A percentile compares a stretch with the other conserved stretches of the same genome.
These are phyloP conservation scores for Paecilomyces dactylethromorphus DNA, from an alignment of 2,329 filamentous ascomycete genomes.

Conservation along the genomic window DNA sequence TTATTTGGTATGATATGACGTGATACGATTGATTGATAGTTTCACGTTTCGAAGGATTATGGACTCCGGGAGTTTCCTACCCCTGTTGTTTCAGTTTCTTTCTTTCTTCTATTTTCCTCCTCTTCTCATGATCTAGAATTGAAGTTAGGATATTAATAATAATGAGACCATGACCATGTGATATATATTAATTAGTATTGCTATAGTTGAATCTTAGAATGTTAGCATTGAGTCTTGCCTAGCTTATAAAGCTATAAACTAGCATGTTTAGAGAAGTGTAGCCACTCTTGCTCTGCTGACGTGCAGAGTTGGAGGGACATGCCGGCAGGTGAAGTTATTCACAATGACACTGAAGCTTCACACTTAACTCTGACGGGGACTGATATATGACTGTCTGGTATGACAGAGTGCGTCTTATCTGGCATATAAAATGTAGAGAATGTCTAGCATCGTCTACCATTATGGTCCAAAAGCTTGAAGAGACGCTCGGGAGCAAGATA, in stretches of 20 bases:
- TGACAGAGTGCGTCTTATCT: not conserved
- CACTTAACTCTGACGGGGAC: no score
- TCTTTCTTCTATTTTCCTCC: not conserved
- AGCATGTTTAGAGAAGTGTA: not conserved
- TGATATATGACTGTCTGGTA: no score
- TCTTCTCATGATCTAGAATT: not conserved
- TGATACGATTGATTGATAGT: not conserved
- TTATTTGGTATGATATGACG: not conserved
- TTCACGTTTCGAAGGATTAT: not conserved
- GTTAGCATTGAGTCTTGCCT: not conserved
- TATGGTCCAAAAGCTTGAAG: not conserved
- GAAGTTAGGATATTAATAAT: not conserved
- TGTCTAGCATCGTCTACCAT: not conserved
- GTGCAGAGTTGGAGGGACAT: not conserved
- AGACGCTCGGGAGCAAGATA: not conserved
- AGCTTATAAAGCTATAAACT: not conserved
- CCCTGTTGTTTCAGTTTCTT: not conserved
- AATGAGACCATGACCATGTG: not conserved
- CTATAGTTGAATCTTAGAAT: not conserved
- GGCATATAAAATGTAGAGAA: not conserved
- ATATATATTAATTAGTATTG: not conserved
- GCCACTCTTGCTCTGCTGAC: not conserved
- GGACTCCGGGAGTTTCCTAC: not conserved
- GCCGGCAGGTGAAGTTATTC: not conserved
- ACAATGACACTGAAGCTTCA: not conserved